Percentiles rank a stretch among this genome's conserved stretches.
phyloP scores from a whole-genome alignment of 1,284 basidiomycete species.

The Trichosporon coremiiforme region DNA sequence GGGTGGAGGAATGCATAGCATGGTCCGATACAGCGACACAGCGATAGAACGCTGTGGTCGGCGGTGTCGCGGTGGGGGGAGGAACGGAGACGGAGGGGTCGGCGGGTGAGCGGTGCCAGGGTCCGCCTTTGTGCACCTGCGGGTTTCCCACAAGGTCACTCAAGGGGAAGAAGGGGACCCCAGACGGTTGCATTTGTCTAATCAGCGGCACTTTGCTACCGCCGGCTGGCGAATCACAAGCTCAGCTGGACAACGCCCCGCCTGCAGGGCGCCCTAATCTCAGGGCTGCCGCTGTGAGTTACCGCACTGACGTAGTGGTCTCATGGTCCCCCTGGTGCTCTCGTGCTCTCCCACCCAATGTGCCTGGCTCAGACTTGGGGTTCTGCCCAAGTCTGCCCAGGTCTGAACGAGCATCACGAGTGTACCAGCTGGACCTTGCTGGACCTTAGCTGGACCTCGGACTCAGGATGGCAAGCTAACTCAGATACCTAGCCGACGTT shows the following conservation, averaged over 20 bases:
- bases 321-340: not conserved
- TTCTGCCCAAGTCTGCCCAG: too few species aligned
- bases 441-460: not conserved
- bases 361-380: not conserved
- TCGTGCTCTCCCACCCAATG: not conserved
- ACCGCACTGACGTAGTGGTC: constrained; percentile 7
- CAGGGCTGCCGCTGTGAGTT: not conserved
- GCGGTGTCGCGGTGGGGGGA: not conserved
- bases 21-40: constrained; percentile 2
- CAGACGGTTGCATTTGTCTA: not conserved
- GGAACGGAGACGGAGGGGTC: not conserved
- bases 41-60: not conserved
- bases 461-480: not conserved
- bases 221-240: not conserved
- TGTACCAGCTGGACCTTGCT: too few species aligned
- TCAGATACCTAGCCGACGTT: not conserved
- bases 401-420: too few species aligned
- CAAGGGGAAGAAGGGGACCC: not conserved
- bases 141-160: not conserved
- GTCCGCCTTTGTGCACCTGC: not conserved
- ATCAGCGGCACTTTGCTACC: constrained; percentile 1
- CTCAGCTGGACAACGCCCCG: not conserved
- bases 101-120: not conserved
- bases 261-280: not conserved
- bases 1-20: not conserved